phyloP scores from a whole-genome alignment of 2,329 filamentous ascomycete species.

The Fusarium illudens region DNA sequence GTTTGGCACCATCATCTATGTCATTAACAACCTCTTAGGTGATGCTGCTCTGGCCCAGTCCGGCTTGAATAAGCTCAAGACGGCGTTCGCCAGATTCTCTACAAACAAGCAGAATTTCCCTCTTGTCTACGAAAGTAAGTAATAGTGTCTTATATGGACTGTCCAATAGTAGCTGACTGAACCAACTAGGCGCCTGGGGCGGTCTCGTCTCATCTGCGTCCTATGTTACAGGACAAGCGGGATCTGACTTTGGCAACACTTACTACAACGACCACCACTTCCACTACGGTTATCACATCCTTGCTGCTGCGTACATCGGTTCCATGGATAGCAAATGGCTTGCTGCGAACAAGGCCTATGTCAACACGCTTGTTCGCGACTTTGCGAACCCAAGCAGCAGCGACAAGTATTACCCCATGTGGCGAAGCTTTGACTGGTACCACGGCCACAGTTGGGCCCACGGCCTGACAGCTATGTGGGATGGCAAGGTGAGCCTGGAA shows the following conservation, averaged over 20 bases:
- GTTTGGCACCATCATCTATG: slow-evolving; percentile 75
- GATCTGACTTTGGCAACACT: slow-evolving; percentile 88
- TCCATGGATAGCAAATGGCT: slow-evolving; percentile 82
- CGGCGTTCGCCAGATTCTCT: slow-evolving; percentile 71
- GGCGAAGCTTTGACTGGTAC: slow-evolving; percentile 90
- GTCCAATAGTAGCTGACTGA: slow-evolving; percentile 24
- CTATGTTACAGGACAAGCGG: slow-evolving; percentile 73
- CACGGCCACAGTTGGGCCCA: slow-evolving; percentile 95
- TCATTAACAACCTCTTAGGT: slow-evolving; percentile 68
- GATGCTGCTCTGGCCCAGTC: slow-evolving; percentile 64
- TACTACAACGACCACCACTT: slow-evolving; percentile 82
- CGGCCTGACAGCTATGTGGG: slow-evolving; percentile 72
- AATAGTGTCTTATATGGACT: not conserved
- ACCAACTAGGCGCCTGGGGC: slow-evolving; percentile 70
- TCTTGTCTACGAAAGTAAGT: slow-evolving; percentile 69
- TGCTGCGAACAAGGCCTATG: slow-evolving; percentile 75
- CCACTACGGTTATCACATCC: slow-evolving; percentile 89
- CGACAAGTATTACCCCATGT: slow-evolving; percentile 83
- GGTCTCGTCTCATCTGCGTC: slow-evolving; percentile 80
- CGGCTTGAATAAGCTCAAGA: slow-evolving; percentile 70
- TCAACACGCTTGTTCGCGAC: slow-evolving; percentile 86
- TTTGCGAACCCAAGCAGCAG: slow-evolving; percentile 75
- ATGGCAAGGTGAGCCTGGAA: slow-evolving; percentile 70
- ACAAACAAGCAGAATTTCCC: slow-evolving; percentile 73
- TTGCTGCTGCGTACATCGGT: slow-evolving; percentile 83